phyloP scores from a whole-genome alignment of 2,329 filamentous ascomycete species.

The Teratosphaeria pseudoeucalypti region DNA sequence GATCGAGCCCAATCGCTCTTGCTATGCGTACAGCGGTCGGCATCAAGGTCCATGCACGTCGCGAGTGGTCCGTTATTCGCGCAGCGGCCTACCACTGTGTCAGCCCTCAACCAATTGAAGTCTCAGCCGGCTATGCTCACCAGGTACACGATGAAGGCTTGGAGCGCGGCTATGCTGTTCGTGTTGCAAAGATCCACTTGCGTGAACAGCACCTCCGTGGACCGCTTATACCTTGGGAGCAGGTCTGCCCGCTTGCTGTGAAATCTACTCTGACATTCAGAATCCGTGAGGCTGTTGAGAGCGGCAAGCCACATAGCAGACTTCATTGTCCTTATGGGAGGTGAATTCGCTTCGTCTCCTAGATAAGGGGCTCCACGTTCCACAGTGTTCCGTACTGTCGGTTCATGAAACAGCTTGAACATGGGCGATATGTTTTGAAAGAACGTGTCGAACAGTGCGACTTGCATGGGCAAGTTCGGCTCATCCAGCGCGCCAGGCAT shows the following conservation, averaged over 20 bases:
- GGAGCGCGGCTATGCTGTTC: slow-evolving; percentile 21
- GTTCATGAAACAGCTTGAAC: slow-evolving; percentile 21
- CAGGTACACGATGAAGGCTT: slow-evolving; percentile 20
- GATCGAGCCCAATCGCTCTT: slow-evolving; percentile 22
- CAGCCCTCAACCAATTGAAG: not conserved
- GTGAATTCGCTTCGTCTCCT: slow-evolving; percentile 12
- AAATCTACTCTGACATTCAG: slow-evolving; percentile 15
- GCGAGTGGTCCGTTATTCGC: slow-evolving; percentile 18
- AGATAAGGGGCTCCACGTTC: slow-evolving; percentile 16
- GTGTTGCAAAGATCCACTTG: slow-evolving; percentile 24
- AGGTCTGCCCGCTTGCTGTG: slow-evolving; percentile 12
- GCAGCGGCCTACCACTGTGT: slow-evolving; percentile 1
- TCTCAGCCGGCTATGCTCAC: slow-evolving; percentile 8
- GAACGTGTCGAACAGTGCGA: slow-evolving; percentile 14
- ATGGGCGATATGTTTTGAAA: slow-evolving; percentile 20
- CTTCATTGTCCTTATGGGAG: slow-evolving; percentile 18
- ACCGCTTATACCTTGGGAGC: slow-evolving; percentile 14
- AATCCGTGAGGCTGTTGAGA: slow-evolving; percentile 20
- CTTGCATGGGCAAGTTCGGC: slow-evolving; percentile 9
- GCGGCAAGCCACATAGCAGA: slow-evolving; percentile 23
- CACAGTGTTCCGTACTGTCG: slow-evolving; percentile 16
- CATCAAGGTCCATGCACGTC: slow-evolving; percentile 22
- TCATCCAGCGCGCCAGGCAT: slow-evolving; percentile 23
- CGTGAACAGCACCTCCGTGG: slow-evolving; percentile 21
- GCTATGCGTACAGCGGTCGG: slow-evolving; percentile 24